Percentiles rank a stretch among this genome's conserved stretches.
Evolutionary conservation across 306 rosid genomes (phyloP).

Genomic region (Fragaria iinumae): DNA sequence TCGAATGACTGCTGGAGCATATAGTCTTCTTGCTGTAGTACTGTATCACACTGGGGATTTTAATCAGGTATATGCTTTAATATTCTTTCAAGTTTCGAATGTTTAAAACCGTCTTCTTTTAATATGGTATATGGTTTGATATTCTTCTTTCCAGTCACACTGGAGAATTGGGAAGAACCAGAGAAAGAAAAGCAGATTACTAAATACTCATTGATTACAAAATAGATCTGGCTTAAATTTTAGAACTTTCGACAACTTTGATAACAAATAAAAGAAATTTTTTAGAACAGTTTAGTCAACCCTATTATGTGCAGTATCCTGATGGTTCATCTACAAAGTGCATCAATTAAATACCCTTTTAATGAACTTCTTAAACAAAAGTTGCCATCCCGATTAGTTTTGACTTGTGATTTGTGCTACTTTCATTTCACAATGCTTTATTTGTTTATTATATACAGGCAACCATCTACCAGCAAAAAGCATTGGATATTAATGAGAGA

Average conservation of each 20-base stretch:
- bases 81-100: constrained; percentile 6
- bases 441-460: constrained; percentile 53
- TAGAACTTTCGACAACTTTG: not conserved
- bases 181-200: not conserved
- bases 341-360: not conserved
- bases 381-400: constrained; percentile 5
- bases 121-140: not conserved
- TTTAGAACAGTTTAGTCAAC: not conserved
- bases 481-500: constrained; percentile 93
- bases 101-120: not conserved
- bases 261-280: not conserved
- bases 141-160: not conserved
- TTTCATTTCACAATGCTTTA: constrained; percentile 9
- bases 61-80: constrained; percentile 60
- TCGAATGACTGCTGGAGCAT: constrained; percentile 99
- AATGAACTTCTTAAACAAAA: not conserved
- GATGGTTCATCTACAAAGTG: not conserved
- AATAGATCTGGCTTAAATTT: not conserved
- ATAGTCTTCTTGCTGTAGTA: constrained; percentile 96
- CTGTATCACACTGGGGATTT: constrained; percentile 97
- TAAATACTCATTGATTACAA: not conserved
- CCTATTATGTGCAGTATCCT: not conserved
- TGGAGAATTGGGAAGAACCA: not conserved
- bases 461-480: constrained; percentile 96
- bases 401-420: not conserved